Evolutionary conservation across 768 basidiomycete genomes (phyloP), one percentile per base, ranked within the genome.

Genomic region (Rossbeevera mucosa): DNA sequence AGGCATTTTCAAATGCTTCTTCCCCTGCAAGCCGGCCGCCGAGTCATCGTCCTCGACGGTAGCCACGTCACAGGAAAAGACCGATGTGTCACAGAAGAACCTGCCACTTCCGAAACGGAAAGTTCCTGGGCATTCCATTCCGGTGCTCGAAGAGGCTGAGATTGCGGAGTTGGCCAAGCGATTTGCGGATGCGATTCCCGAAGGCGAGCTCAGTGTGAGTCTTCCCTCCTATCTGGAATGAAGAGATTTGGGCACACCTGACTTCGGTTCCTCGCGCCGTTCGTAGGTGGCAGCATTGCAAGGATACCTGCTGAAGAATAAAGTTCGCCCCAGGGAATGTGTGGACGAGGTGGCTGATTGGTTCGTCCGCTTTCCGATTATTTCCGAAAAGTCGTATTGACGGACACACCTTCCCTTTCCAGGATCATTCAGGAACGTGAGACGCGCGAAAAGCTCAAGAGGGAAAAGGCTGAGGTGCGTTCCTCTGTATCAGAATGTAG

Each of bases 1-100:
- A 69, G 90, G 88, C 47, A 89, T 93, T 65, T 93, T 91, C 82
- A 91, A 91, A 67, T 91, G 88, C 69, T 93, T 93, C 82, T 93
- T 93, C 85, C 90, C 91, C 3, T 85, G 69, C 69, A 82, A 73
- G 52, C 69, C 59, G 51, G 44, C 55, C 12, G 29, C 29, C n/a
- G 33, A 48, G 6, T 45, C 50, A 18, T 20, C 55, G 30, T 51
- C 63, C 2, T 38, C 36, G 9, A 33, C 59, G 38, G 56, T 3
- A 16, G n/a, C 57, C 33, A 45, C 52, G 18, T 49, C 56, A 44
- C 47, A 51, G n/a, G 69, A 51, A 43, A 57, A 25, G 42, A 64
- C 68, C 40, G 81, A 83, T 58, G 62, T 80, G 13, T 83, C 83
- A 6, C 81, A 85, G 62, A 75, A 80, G 72, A 86, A 88, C 64